A percentile compares a stretch with the other conserved stretches of the same genome.
These are phyloP conservation scores for Spizellomyces punctatus DNA, from an alignment of 192 early-diverging fungal species.

Conservation along the genomic window DNA sequence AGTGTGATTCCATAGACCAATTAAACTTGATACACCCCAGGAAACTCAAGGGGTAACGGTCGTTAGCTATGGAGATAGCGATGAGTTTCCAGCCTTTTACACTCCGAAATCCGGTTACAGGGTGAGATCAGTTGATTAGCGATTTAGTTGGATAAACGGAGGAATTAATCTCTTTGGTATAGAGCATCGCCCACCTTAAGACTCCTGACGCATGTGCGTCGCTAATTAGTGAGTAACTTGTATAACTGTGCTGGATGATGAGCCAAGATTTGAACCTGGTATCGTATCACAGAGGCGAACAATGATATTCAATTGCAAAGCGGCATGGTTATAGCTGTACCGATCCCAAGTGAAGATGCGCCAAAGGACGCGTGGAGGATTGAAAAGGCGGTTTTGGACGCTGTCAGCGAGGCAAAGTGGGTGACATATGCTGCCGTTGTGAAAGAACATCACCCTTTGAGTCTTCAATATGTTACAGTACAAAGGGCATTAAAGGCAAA, in stretches of 20 bases:
- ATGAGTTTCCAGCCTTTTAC: constrained; percentile 91
- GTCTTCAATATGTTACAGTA: constrained; percentile 27
- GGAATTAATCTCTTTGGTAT: not conserved
- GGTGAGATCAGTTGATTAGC: constrained; percentile 32
- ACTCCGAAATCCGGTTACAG: constrained; percentile 71
- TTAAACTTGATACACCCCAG: constrained; percentile 26
- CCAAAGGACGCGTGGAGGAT: constrained; percentile 58
- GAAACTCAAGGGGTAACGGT: constrained; percentile 95
- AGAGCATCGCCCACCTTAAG: constrained; percentile 57
- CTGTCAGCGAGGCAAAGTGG: constrained; percentile 72
- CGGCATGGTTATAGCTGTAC: constrained; percentile 87
- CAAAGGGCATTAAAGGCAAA: constrained; percentile 74
- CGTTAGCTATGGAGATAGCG: constrained; percentile 66
- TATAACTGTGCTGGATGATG: no score
- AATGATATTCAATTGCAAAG: constrained; percentile 64
- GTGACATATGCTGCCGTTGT: not conserved
- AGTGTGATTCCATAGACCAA: no score
- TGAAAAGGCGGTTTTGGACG: constrained; percentile 70
- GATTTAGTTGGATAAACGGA: not conserved
- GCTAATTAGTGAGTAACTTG: no score
- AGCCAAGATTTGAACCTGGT: no score
- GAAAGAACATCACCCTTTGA: no score
- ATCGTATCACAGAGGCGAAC: constrained; percentile 58
- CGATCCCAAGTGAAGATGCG: constrained; percentile 75
- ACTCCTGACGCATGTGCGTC: constrained; percentile 56